A percentile compares a stretch with the other conserved stretches of the same genome.
Evolutionary conservation across 306 rosid species (phyloP).

Genomic region (Cucumis cinereus): DNA sequence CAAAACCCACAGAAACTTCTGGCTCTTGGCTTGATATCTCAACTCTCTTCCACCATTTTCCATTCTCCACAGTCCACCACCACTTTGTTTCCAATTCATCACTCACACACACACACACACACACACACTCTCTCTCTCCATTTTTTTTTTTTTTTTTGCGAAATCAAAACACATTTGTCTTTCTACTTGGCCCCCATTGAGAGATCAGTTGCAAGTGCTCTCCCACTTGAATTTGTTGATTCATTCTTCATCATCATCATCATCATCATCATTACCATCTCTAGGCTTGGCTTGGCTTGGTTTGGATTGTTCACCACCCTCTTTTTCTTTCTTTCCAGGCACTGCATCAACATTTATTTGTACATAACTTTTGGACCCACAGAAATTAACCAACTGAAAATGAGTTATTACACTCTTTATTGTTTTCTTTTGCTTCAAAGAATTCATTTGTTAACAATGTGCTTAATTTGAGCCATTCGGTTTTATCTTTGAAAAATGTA

Average conservation of each 20-base stretch:
- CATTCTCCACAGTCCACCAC: background rate
- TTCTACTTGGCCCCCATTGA: background rate
- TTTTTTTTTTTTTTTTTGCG: background rate
- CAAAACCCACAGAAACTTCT: slow-evolving; percentile 73
- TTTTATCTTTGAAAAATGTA: background rate
- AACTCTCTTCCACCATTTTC: background rate
- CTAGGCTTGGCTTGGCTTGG: background rate
- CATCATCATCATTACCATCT: background rate
- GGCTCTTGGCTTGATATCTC: slow-evolving; percentile 57
- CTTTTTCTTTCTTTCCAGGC: background rate
- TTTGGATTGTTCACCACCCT: background rate
- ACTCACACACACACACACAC: too few relatives aligned
- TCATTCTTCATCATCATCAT: background rate
- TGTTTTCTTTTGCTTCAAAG: background rate
- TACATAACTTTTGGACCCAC: background rate
- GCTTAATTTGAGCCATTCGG: background rate
- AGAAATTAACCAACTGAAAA: background rate
- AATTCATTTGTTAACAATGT: background rate
- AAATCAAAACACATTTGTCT: background rate
- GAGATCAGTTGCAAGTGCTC: background rate
- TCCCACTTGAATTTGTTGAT: background rate
- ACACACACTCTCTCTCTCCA: background rate
- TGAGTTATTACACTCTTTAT: background rate
- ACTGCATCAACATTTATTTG: background rate
- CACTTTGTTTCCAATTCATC: background rate